Conservation (phyloP, 1,139 yeast species). For the Petasospora fabianii region DNA sequence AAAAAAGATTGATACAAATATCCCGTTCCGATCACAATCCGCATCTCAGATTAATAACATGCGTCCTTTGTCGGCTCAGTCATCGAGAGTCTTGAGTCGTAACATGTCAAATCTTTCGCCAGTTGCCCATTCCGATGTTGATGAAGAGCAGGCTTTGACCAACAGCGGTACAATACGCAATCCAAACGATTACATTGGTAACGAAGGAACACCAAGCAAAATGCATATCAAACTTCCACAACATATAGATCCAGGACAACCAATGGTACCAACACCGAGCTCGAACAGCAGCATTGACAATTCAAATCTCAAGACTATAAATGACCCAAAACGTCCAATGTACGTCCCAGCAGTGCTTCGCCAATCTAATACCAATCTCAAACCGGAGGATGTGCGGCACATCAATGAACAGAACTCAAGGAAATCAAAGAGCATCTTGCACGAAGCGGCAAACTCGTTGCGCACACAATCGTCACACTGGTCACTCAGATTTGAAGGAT, state of each 20-base stretch:
- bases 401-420: constrained; percentile 26
- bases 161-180: too few relatives aligned
- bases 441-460: constrained; percentile 24
- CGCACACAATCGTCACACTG: constrained; percentile 27
- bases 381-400: constrained; percentile 31
- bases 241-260: not conserved
- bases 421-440: constrained; percentile 16
- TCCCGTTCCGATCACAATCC: constrained; percentile 7
- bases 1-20: constrained; percentile 7
- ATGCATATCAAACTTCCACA: not conserved
- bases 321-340: constrained; percentile 74
- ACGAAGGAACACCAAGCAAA: not conserved
- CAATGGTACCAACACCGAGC: constrained; percentile 11
- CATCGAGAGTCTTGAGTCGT: constrained; percentile 8
- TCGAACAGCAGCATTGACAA: constrained; percentile 22
- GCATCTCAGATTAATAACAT: constrained; percentile 6
- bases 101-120: constrained; percentile 9
- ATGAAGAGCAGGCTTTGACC: constrained; percentile 1
- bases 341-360: constrained; percentile 89
- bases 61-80: constrained; percentile 12
- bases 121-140: constrained; percentile 7
- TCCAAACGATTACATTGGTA: not conserved
- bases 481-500: constrained; percentile 19
- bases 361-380: constrained; percentile 42
- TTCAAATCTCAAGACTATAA: constrained; percentile 16